These are phyloP conservation scores for Talaromyces sp. DNA, from an alignment of 2,329 filamentous ascomycete species.

Conservation along the genomic window DNA sequence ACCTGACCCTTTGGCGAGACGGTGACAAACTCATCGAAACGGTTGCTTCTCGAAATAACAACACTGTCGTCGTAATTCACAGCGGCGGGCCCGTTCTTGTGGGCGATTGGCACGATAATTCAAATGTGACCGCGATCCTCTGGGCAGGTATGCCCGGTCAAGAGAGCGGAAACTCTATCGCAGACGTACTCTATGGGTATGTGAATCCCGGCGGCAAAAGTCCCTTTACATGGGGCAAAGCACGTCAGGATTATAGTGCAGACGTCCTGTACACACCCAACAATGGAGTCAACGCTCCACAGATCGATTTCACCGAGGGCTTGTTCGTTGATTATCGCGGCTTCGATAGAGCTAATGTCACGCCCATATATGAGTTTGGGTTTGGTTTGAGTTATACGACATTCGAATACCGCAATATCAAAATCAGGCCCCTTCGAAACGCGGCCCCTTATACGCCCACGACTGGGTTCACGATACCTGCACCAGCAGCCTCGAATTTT, in stretches of 20 bases:
- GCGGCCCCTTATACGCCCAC: conserved; percentile 51
- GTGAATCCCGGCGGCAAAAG: conserved; percentile 61
- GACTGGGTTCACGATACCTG: conserved; percentile 52
- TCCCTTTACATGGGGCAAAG: conserved; percentile 58
- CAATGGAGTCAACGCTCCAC: conserved; percentile 54
- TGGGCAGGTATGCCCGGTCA: conserved; percentile 73
- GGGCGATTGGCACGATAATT: conserved; percentile 57
- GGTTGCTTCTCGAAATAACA: conserved; percentile 72
- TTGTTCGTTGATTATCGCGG: conserved; percentile 56
- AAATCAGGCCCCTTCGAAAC: conserved; percentile 43
- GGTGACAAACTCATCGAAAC: conserved; percentile 79
- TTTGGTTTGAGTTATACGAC: conserved; percentile 61
- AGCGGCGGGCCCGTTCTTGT: conserved; percentile 76
- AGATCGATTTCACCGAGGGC: conserved; percentile 60
- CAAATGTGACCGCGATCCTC: conserved; percentile 70
- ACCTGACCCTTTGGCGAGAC: conserved; percentile 82
- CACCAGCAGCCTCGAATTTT: conserved; percentile 43
- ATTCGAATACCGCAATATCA: conserved; percentile 57
- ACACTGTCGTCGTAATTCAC: conserved; percentile 91
- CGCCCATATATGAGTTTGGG: conserved; percentile 61
- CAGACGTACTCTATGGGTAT: conserved; percentile 68
- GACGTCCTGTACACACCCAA: conserved; percentile 58
- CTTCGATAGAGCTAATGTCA: conserved; percentile 54
- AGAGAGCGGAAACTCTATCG: conserved; percentile 70
- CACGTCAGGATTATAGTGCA: conserved; percentile 54